Conservation (phyloP, 768 basidiomycete species). For the Lactarius evosmus region DNA sequence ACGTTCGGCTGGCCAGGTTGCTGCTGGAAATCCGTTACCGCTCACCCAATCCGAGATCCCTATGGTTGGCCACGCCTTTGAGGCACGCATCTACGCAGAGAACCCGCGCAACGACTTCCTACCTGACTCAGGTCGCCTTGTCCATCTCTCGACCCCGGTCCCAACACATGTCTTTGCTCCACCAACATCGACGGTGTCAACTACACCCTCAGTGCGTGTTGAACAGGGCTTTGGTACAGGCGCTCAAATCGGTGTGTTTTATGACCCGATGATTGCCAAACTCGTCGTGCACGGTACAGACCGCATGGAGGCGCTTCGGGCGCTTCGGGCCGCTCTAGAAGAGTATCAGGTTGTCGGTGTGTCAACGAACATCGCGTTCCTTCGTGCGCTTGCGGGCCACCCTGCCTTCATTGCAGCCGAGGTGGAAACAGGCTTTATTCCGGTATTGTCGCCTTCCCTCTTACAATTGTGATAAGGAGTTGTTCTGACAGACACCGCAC, state of each 20-base stretch:
- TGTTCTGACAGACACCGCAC: not conserved
- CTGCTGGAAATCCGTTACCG: slow-evolving; percentile 83
- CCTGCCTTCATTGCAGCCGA: slow-evolving; percentile 71
- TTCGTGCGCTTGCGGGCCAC: slow-evolving; percentile 74
- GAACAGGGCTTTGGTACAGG: slow-evolving; percentile 87
- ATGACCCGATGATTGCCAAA: slow-evolving; percentile 91
- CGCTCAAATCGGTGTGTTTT: slow-evolving; percentile 80
- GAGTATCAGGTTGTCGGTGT: slow-evolving; percentile 91
- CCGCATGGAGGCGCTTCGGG: slow-evolving; percentile 76
- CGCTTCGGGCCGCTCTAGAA: slow-evolving; percentile 75
- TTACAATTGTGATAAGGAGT: not conserved
- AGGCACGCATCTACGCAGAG: slow-evolving; percentile 94
- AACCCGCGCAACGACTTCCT: slow-evolving; percentile 91
- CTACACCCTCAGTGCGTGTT: slow-evolving; percentile 70
- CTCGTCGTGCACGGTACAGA: slow-evolving; percentile 86
- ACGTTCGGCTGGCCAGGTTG: slow-evolving; percentile 49
- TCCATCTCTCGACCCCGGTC: slow-evolving; percentile 76
- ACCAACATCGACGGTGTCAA: slow-evolving; percentile 28
- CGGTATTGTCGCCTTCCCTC: slow-evolving; percentile 42
- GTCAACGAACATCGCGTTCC: slow-evolving; percentile 88
- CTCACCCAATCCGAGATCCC: slow-evolving; percentile 75
- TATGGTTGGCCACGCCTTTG: slow-evolving; percentile 89
- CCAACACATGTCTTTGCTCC: slow-evolving; percentile 71
- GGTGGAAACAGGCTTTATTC: slow-evolving; percentile 91
- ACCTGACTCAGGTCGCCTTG: slow-evolving; percentile 81